These are phyloP conservation scores for Rhodofomes roseus DNA, from an alignment of 1,284 basidiomycete genomes.

Conservation along the genomic window DNA sequence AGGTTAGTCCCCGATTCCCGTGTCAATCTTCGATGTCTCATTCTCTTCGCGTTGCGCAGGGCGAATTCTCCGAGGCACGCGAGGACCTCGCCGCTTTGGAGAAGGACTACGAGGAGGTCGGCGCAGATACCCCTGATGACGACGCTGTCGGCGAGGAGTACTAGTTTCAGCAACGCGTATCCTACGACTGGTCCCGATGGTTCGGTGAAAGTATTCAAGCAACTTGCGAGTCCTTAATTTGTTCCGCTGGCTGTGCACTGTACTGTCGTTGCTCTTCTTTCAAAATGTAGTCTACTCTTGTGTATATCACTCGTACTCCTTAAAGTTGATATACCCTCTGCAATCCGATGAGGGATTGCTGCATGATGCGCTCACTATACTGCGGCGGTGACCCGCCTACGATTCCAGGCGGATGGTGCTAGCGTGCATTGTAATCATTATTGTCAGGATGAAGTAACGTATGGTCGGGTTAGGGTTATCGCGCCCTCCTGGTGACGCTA, in stretches of 20 bases:
- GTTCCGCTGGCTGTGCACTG: not conserved
- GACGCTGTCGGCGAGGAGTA: slow-evolving; percentile 81
- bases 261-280: not conserved
- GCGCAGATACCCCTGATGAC: slow-evolving; percentile 83
- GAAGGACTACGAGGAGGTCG: slow-evolving; percentile 96
- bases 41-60: slow-evolving; percentile 30
- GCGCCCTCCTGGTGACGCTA: no score
- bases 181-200: no score
- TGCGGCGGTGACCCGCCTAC: no score
- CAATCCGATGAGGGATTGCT: no score
- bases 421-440: no score
- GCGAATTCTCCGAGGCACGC: slow-evolving; percentile 96
- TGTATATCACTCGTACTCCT: not conserved
- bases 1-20: slow-evolving; percentile 32
- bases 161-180: slow-evolving; percentile 30
- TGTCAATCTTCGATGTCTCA: not conserved
- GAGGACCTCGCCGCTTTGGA: slow-evolving; percentile 97
- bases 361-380: no score
- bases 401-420: no score
- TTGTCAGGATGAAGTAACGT: no score
- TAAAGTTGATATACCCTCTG: no score
- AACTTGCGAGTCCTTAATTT: no score
- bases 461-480: no score
- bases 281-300: not conserved
- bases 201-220: not conserved